phyloP scores from a whole-genome alignment of 257 asterid species.

The Solanum habrochaites region DNA sequence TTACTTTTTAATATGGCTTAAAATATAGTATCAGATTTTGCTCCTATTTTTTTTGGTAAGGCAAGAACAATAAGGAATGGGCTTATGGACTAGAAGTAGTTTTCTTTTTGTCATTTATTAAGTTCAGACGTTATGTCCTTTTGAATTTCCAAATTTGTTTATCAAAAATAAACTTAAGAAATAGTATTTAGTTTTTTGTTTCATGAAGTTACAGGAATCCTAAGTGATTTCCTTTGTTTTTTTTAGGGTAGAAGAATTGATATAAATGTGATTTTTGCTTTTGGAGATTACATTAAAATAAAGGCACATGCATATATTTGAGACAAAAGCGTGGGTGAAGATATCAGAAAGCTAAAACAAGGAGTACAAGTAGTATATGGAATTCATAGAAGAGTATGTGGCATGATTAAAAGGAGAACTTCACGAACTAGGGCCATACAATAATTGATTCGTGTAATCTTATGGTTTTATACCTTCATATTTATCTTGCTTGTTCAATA shows the following conservation, averaged over 20 bases:
- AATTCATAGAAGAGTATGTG: conserved; percentile 95
- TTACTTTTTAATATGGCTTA: neutral
- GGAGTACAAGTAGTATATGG: conserved; percentile 98
- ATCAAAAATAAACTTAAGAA: neutral
- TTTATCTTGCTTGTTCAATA: neutral
- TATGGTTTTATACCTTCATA: neutral
- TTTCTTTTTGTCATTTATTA: neutral
- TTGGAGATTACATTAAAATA: conserved; percentile 70
- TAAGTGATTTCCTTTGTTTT: neutral
- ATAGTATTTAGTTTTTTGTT: neutral
- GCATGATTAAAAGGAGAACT: conserved; percentile 94
- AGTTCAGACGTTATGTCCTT: neutral
- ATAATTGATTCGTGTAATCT: conserved; percentile 61
- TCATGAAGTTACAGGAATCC: neutral
- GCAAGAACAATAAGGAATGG: too few species aligned
- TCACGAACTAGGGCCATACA: conserved; percentile 77
- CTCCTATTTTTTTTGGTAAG: neutral
- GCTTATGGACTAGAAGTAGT: too few species aligned
- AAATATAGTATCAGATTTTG: neutral
- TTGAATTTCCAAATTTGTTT: neutral
- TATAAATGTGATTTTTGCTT: conserved; percentile 69
- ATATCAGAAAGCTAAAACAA: conserved; percentile 82
- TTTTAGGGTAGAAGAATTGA: conserved; percentile 83
- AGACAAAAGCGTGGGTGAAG: conserved; percentile 95
- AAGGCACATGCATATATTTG: conserved; percentile 97